Conservation (phyloP, 768 basidiomycete genomes). For the Amanita thiersii region DNA sequence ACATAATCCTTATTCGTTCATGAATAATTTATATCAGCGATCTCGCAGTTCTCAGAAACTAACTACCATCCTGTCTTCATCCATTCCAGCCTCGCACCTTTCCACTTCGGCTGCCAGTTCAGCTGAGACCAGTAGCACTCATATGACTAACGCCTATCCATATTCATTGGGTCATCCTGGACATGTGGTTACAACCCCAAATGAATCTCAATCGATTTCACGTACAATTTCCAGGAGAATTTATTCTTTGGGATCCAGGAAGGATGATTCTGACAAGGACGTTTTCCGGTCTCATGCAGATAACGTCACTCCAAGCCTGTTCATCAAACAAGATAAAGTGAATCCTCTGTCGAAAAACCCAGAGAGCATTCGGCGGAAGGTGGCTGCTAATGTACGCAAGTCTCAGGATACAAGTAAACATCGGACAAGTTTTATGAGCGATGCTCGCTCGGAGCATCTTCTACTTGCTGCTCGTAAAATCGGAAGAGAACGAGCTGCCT, state of each 20-base stretch:
- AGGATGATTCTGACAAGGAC: not conserved
- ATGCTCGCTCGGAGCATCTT: slow-evolving; percentile 66
- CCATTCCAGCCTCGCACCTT: slow-evolving; percentile 10
- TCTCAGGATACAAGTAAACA: slow-evolving; percentile 7
- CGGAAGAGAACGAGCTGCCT: slow-evolving; percentile 50
- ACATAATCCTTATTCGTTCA: slow-evolving; percentile 8
- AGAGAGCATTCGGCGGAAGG: slow-evolving; percentile 11
- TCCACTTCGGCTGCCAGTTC: not conserved
- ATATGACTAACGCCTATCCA: too few species aligned
- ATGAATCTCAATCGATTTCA: too few species aligned
- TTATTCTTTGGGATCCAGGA: not conserved
- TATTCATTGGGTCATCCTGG: too few species aligned
- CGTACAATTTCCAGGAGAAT: too few species aligned
- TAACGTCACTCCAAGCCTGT: not conserved
- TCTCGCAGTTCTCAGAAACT: slow-evolving; percentile 1
- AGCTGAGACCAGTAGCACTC: too few species aligned
- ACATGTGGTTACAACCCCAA: too few species aligned
- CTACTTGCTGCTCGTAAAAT: slow-evolving; percentile 65
- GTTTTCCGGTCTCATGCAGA: not conserved
- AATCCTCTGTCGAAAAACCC: not conserved
- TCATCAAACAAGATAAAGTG: not conserved
- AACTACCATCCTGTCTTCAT: slow-evolving; percentile 16
- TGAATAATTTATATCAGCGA: slow-evolving; percentile 6
- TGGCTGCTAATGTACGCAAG: slow-evolving; percentile 15
- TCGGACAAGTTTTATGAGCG: slow-evolving; percentile 33